Evolutionary conservation across 768 basidiomycete genomes (phyloP).

Genomic region (Boletus sp.): DNA sequence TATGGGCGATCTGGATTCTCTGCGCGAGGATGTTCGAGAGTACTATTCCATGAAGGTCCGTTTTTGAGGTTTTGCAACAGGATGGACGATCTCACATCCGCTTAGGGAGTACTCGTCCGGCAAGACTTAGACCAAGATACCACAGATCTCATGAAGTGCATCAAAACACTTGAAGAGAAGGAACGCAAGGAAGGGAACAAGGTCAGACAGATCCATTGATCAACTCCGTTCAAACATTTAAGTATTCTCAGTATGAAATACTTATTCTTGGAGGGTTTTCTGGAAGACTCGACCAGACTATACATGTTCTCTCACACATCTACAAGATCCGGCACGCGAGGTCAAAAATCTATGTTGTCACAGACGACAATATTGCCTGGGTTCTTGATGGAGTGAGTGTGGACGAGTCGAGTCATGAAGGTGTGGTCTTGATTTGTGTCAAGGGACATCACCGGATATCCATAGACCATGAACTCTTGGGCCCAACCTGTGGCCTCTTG

Average conservation of each 20-base stretch:
- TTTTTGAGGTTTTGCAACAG: not conserved
- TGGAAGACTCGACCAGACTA: slow-evolving; percentile 91
- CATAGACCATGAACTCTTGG: slow-evolving; percentile 71
- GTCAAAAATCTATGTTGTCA: slow-evolving; percentile 67
- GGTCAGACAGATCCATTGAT: slow-evolving; percentile 28
- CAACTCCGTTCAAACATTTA: not conserved
- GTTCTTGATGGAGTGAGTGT: slow-evolving; percentile 69
- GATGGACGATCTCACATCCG: not conserved
- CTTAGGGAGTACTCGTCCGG: slow-evolving; percentile 64
- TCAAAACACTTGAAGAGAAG: slow-evolving; percentile 56
- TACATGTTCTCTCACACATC: slow-evolving; percentile 83
- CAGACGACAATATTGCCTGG: slow-evolving; percentile 93
- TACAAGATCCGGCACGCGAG: slow-evolving; percentile 71
- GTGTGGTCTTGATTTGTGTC: not conserved
- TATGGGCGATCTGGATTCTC: slow-evolving; percentile 92
- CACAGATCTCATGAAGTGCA: slow-evolving; percentile 97
- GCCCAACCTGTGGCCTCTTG: slow-evolving; percentile 91
- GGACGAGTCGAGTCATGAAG: not conserved
- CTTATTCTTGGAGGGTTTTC: slow-evolving; percentile 85
- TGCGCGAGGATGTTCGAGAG: slow-evolving; percentile 67
- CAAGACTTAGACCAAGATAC: slow-evolving; percentile 74
- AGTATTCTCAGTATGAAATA: slow-evolving; percentile 51
- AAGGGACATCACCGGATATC: slow-evolving; percentile 83
- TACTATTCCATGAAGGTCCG: slow-evolving; percentile 66
- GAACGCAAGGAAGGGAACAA: slow-evolving; percentile 44